Evolutionary conservation across 768 basidiomycete genomes (phyloP), one percentile per base, ranked within the genome.

Genomic region (Russula griseocarnosa): DNA sequence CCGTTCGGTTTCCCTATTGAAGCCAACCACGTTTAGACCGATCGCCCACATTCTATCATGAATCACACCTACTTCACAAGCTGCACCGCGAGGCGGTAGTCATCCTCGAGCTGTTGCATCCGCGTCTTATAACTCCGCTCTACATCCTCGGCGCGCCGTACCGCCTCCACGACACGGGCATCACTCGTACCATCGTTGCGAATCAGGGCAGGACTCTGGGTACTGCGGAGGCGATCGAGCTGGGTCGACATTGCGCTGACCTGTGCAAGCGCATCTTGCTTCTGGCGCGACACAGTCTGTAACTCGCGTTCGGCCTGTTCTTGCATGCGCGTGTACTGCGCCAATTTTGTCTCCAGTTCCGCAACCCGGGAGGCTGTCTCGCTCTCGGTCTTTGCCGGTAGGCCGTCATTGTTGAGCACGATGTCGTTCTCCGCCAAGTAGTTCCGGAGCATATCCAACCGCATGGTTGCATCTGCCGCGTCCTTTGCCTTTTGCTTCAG

Each of bases 51-150:
- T 49, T 58, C 61, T 57, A 69, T 55, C 10, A 7, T 44, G 55
- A 64, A 67, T 77, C 67, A 66, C 60, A 75, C 87, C 78, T 74
- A 92, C 92, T 98, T 98, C 70, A 98, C 94, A 76, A 97, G 98
- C 73, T 94, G 90, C 60, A 98, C 95, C 16, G 97, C 96, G 57
- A 95, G 85, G 71, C 94, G 90, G 74, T 99, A 98, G 71, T 98
- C 96, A 53, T 90, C 86, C 75, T 98, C 95, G 76, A 98, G 85
- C 73, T 94, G 90, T 69, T 86, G 84, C 77, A 95, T 82, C 61
- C 90, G 85, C 26, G 83, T 79, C 74, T 89, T 89, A 75, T 93
- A 91, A 66, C 79, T 81, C 63, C 82, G 81, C 72, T 94, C 92
- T 32, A 86, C 85, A 73, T 92, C 90, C 57, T 86, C 86, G 63